Base-by-base conservation (phyloP, 2,329 filamentous ascomycete genomes). In the Penicillium sp. region DNA sequence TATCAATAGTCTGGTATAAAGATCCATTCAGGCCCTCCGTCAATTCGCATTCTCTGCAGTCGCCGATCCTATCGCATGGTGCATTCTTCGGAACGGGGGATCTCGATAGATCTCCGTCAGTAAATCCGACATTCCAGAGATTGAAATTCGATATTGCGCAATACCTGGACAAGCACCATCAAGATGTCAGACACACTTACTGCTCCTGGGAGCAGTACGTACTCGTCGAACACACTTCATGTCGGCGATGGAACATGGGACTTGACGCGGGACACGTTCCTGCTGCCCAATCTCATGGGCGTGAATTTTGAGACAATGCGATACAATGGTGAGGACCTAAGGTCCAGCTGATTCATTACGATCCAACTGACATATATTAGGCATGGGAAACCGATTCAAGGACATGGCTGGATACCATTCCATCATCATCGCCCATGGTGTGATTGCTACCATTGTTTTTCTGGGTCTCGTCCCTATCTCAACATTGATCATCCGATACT, bases 171-270 rank as follows among this genome's bases (percentile, higher is more conserved):
- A 45, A 42, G 23, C 24, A 28, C 28, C 46, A 47, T 15, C 52
- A 63, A 33, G 49, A 74, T 73, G 71, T 56, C 64, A 26, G 65
- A 69, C 60, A 65, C 68, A 23, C 76, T 85, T 15, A 78, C 83
- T 44, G 74, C 81, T 31, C 75, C 84, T 3, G 84, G 84, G 61
- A 83, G 79, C 70, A 84, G 81, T 66, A 80, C 78, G 31, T 87
- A 87, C 70, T 72, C 78, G 39, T 85, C 83, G 42, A 76, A 80
- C 68, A 83, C 81, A 39, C 75, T 87, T 71, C 78, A 81, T 65
- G 84, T 87, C 45, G 84, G 84, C 45, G 84, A 87, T 71, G 84
- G 84, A 38, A 87, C 84, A 58, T 87, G 84, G 84, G 82, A 86
- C 59, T 77, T 76, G 29, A 71, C 76, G 57, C 76, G 82, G 57